Evolutionary conservation across 352 stramenopile genomes (phyloP).

Genomic region (Pythium aquatile): DNA sequence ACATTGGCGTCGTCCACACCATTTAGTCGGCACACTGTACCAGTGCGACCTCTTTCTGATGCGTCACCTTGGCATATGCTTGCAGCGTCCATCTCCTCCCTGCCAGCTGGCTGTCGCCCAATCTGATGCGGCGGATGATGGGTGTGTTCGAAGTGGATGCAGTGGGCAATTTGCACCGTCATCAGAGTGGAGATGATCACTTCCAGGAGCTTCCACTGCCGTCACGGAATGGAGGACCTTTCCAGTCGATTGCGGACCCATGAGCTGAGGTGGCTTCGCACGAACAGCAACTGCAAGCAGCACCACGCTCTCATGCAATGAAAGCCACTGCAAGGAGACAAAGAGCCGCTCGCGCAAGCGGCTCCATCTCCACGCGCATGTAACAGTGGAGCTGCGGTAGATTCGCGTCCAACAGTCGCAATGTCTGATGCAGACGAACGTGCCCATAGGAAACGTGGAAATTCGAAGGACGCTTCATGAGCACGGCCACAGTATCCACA

Average conservation of each 20-base stretch:
- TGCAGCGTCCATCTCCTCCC: conserved; percentile 2
- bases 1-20: neutral
- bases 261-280: neutral
- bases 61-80: conserved; percentile 4
- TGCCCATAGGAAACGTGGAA: neutral
- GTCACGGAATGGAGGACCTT: neutral
- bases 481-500: neutral
- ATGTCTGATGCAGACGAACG: neutral
- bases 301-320: neutral
- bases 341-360: neutral
- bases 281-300: conserved; percentile 4
- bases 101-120: conserved; percentile 1
- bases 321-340: neutral
- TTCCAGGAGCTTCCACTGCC: neutral
- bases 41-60: conserved; percentile 3
- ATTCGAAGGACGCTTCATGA: conserved; percentile 1
- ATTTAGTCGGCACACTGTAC: conserved; percentile 17
- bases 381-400: neutral
- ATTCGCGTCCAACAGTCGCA: conserved; percentile 5
- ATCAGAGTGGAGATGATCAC: conserved; percentile 1
- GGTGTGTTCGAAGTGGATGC: neutral
- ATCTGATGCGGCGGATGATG: conserved; percentile 2
- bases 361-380: neutral
- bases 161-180: neutral
- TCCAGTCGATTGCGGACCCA: neutral